These are phyloP conservation scores for Phytophthora capsici DNA, from an alignment of 352 stramenopile species.

Conservation along the genomic window DNA sequence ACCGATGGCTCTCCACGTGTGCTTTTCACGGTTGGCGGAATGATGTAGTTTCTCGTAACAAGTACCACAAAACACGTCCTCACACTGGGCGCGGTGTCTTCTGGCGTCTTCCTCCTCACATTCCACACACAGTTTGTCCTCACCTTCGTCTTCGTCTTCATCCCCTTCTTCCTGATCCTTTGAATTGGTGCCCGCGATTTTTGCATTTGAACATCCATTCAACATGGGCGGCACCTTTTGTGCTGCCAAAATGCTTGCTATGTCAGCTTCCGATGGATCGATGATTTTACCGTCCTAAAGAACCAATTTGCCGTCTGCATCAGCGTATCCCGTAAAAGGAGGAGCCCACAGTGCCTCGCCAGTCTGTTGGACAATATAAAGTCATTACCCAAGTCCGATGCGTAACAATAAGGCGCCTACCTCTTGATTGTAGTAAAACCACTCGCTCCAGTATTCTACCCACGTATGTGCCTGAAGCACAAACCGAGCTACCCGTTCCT, in stretches of 20 bases:
- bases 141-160: slow-evolving; percentile 56
- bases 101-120: slow-evolving; percentile 80
- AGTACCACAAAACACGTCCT: slow-evolving; percentile 80
- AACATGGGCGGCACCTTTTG: slow-evolving; percentile 26
- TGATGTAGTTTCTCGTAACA: slow-evolving; percentile 82
- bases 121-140: slow-evolving; percentile 77
- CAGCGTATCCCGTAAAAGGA: slow-evolving; percentile 72
- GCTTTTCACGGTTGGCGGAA: slow-evolving; percentile 70
- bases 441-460: slow-evolving; percentile 86
- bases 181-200: background rate
- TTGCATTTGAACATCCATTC: slow-evolving; percentile 7
- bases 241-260: slow-evolving; percentile 34
- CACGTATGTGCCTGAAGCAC: slow-evolving; percentile 57
- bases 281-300: slow-evolving; percentile 76
- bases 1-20: slow-evolving; percentile 81
- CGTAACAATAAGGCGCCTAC: slow-evolving; percentile 23
- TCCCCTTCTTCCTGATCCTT: slow-evolving; percentile 22
- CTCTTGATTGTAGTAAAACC: slow-evolving; percentile 83
- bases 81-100: slow-evolving; percentile 70
- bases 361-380: slow-evolving; percentile 40
- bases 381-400: slow-evolving; percentile 8
- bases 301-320: slow-evolving; percentile 67
- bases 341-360: slow-evolving; percentile 76
- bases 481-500: slow-evolving; percentile 44
- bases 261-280: slow-evolving; percentile 46